These are phyloP conservation scores for Plenodomus biglobosus DNA, from an alignment of 2,329 filamentous ascomycete species.

Conservation along the genomic window DNA sequence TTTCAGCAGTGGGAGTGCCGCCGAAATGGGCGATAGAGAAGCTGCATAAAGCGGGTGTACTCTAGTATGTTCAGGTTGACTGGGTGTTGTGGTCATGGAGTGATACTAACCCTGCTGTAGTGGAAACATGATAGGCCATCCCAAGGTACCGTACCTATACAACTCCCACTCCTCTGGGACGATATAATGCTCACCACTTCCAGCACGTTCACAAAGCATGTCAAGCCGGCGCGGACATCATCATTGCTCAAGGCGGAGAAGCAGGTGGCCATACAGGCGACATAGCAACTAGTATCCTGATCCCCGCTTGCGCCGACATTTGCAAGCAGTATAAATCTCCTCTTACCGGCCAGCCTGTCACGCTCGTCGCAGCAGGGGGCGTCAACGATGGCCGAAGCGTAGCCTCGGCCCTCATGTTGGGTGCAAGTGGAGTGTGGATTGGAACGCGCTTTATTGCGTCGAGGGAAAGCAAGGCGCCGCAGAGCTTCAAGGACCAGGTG, in stretches of 20 bases:
- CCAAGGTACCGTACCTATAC: no score
- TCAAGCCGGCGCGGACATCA: conserved; percentile 29
- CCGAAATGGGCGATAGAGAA: conserved; percentile 36
- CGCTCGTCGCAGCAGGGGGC: conserved; percentile 30
- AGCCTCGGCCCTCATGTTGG: conserved; percentile 28
- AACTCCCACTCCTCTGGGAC: no score
- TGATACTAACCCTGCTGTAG: background rate
- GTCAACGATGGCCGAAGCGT: conserved; percentile 30
- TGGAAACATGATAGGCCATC: conserved; percentile 26
- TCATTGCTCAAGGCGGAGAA: conserved; percentile 36
- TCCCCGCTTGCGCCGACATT: conserved; percentile 30
- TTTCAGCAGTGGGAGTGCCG: conserved; percentile 40
- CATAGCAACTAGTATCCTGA: conserved; percentile 33
- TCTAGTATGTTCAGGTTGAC: conserved; percentile 29
- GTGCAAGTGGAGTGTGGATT: conserved; percentile 33
- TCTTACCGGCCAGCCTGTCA: conserved; percentile 20
- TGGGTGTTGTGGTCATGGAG: no score
- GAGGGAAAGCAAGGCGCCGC: conserved; percentile 22
- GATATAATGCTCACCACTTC: no score
- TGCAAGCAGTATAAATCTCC: conserved; percentile 29
- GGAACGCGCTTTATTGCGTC: conserved; percentile 30
- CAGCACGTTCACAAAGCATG: conserved; percentile 36
- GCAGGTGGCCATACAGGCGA: conserved; percentile 35
- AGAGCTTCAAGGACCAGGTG: conserved; percentile 22
- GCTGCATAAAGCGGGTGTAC: conserved; percentile 31